Conservation (phyloP, 208 protist genomes). For the Crithidia acanthocephali region DNA sequence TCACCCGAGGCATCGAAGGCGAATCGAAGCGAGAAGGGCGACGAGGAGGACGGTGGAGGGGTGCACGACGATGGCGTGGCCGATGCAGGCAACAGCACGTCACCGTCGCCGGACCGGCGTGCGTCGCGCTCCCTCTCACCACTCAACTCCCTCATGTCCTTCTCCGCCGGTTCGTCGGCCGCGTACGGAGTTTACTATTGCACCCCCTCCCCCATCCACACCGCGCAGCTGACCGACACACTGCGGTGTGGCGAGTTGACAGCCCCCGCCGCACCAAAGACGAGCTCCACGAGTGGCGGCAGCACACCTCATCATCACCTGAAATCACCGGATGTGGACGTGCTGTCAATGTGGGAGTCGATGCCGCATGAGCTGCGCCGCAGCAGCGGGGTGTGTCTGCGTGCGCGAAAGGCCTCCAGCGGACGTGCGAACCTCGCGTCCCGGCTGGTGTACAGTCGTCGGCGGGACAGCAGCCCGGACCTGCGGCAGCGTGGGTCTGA, state of each 20-base stretch:
- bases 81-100: neutral
- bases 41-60: neutral
- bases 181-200: neutral
- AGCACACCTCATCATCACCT: neutral
- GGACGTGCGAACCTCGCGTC: neutral
- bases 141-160: neutral
- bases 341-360: neutral
- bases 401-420: neutral
- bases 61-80: neutral
- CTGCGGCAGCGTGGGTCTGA: neutral
- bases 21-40: neutral
- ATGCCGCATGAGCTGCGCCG: neutral
- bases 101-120: neutral
- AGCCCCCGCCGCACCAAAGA: neutral
- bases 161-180: neutral
- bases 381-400: neutral
- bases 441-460: neutral
- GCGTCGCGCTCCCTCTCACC: neutral
- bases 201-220: neutral
- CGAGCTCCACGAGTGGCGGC: neutral
- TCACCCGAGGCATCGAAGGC: neutral
- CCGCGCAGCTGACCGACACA: neutral
- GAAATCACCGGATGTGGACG: neutral
- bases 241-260: too few relatives aligned
- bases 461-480: neutral